phyloP scores from a whole-genome alignment of 2,329 filamentous ascomycete genomes.

The Mycocentrospora acerina region DNA sequence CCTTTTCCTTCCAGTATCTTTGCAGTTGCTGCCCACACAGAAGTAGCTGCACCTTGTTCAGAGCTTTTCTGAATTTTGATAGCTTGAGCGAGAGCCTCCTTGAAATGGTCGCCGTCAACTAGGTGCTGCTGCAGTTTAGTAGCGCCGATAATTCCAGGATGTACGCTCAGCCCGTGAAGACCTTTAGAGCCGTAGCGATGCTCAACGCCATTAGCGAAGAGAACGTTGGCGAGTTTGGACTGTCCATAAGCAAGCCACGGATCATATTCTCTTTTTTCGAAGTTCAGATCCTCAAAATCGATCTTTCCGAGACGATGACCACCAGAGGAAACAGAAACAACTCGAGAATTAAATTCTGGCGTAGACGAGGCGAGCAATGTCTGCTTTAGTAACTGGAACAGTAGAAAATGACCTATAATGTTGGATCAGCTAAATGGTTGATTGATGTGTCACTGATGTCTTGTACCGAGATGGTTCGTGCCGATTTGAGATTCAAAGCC shows the following conservation, averaged over 20 bases:
- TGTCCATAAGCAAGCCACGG: constrained; percentile 50
- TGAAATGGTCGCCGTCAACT: not conserved
- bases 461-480: constrained; percentile 57
- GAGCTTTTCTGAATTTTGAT: constrained; percentile 28
- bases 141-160: constrained; percentile 22
- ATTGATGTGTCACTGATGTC: too few species aligned
- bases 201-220: constrained; percentile 23
- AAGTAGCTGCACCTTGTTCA: constrained; percentile 46
- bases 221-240: constrained; percentile 53
- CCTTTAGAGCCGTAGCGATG: constrained; percentile 11
- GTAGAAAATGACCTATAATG: constrained; percentile 54
- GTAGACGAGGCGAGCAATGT: constrained; percentile 44
- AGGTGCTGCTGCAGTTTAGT: constrained; percentile 2
- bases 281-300: not conserved
- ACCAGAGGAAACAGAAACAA: constrained; percentile 52
- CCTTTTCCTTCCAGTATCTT: constrained; percentile 36
- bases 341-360: constrained; percentile 46
- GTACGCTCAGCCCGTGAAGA: constrained; percentile 18
- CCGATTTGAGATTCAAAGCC: constrained; percentile 56
- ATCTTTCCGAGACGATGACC: not conserved
- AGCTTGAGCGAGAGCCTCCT: not conserved
- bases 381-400: constrained; percentile 53
- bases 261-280: constrained; percentile 40
- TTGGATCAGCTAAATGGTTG: too few species aligned
- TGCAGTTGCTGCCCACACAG: constrained; percentile 40